Evolutionary conservation across 2,329 filamentous ascomycete genomes (phyloP), one percentile per base, ranked within the genome.

Genomic region (Thermoascus crustaceus): DNA sequence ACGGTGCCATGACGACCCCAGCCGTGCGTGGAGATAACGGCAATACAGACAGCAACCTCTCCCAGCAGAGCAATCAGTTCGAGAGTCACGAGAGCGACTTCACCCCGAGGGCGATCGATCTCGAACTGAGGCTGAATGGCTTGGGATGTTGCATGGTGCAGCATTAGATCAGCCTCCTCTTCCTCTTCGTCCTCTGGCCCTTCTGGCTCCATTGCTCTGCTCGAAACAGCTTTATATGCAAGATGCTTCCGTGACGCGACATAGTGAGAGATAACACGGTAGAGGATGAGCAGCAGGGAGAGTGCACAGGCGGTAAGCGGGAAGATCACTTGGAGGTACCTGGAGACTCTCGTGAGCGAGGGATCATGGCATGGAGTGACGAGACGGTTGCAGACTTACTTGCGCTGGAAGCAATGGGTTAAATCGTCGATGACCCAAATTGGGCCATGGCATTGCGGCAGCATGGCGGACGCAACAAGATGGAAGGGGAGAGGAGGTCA

Each of bases 291-390:
- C 34, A 83, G 56, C 46, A 88, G 58, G 5, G 91, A 96, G 17
- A 82, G 49, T 43, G 64, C 72, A 59, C 87, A 76, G 39, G 82
- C 70, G 42, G 80, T 64, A 41, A 91, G 67, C 36, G 91, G 91
- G 36, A 96, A 71, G 30, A 94, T 68, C 41, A 85, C 77, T 61
- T 85, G 80, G 35, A 94, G 74, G 59, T 84, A 88, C 60, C 85
- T 89, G 57, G 40, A 44, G 41, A 36, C 33, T 30, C 16, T 35
- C 21, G 29, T 51, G 23, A 46, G 55, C 35, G 50, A 30, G n/a
- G 4, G 4, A 7, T 10, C 21, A 9, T 3, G 10, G 13, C 13
- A 34, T 24, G 42, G 24, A 17, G 23, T 7, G n/a, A 14, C 20
- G 18, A 17, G 24, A 17, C 7, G n/a, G n/a, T n/a, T n/a, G n/a